Conservation (phyloP, 768 basidiomycete genomes). For the Suillus tomentosus region DNA sequence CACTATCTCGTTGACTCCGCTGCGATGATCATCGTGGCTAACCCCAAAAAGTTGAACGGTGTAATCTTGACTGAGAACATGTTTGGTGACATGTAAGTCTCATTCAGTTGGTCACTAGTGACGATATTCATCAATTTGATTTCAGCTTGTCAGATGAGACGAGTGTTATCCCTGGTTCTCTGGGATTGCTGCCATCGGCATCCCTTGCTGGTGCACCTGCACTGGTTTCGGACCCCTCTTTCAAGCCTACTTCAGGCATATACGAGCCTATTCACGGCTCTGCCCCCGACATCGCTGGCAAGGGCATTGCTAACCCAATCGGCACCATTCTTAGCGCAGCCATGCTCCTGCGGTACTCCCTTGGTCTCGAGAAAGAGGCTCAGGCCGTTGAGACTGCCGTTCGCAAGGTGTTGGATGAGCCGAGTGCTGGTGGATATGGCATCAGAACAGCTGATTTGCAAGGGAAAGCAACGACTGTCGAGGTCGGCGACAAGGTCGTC, state of each 20-base stretch:
- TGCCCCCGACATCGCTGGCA: constrained; percentile 93
- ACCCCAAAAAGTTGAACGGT: constrained; percentile 91
- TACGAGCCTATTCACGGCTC: constrained; percentile 98
- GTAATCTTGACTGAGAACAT: constrained; percentile 94
- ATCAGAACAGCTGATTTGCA: constrained; percentile 87
- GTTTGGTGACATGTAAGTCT: constrained; percentile 93
- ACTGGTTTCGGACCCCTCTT: constrained; percentile 48
- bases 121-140: constrained; percentile 4
- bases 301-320: constrained; percentile 92
- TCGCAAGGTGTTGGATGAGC: constrained; percentile 78
- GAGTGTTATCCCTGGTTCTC: constrained; percentile 96
- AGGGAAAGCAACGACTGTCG: constrained; percentile 70
- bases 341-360: constrained; percentile 92
- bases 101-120: too few relatives aligned
- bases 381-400: constrained; percentile 89
- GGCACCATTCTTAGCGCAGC: constrained; percentile 95
- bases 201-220: constrained; percentile 90
- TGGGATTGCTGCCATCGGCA: constrained; percentile 94
- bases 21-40: constrained; percentile 91
- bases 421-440: constrained; percentile 69
- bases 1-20: constrained; percentile 96
- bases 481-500: constrained; percentile 84
- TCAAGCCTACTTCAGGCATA: constrained; percentile 81
- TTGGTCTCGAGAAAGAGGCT: constrained; percentile 85
- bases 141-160: constrained; percentile 91